Evolutionary conservation across 1,284 basidiomycete species (phyloP).

Genomic region (Heterobasidion occidentale): DNA sequence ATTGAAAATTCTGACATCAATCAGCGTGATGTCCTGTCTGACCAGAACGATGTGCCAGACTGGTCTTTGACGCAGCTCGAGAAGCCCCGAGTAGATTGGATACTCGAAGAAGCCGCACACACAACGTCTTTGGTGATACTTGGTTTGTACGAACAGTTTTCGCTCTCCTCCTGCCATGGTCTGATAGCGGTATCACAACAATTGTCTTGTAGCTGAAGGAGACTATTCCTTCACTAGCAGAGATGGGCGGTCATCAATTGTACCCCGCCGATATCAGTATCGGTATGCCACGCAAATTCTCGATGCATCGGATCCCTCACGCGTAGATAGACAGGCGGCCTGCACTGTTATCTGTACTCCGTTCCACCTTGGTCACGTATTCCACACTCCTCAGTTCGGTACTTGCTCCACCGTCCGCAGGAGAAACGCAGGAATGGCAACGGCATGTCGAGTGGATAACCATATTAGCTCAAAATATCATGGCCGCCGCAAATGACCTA

Average conservation of each 20-base stretch:
- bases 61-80: slow-evolving; percentile 68
- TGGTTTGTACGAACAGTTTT: slow-evolving; percentile 59
- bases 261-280: slow-evolving; percentile 62
- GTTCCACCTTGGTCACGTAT: slow-evolving; percentile 64
- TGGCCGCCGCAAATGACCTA: slow-evolving; percentile 75
- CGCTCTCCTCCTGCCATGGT: not conserved
- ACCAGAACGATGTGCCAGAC: slow-evolving; percentile 63
- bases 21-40: slow-evolving; percentile 53
- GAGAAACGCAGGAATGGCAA: slow-evolving; percentile 52
- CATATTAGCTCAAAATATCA: slow-evolving; percentile 68
- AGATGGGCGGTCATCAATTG: slow-evolving; percentile 62
- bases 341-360: slow-evolving; percentile 55
- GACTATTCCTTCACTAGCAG: slow-evolving; percentile 62
- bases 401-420: slow-evolving; percentile 51
- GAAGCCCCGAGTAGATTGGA: slow-evolving; percentile 77
- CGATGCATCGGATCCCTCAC: not conserved
- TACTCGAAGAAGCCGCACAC: slow-evolving; percentile 58
- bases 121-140: slow-evolving; percentile 70
- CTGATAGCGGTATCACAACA: not conserved
- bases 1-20: slow-evolving; percentile 31
- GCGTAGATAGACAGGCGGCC: slow-evolving; percentile 55
- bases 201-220: slow-evolving; percentile 55
- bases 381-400: slow-evolving; percentile 56
- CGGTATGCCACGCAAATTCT: slow-evolving; percentile 31
- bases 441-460: slow-evolving; percentile 68